Evolutionary conservation across 805 yeast species (phyloP).

Genomic region (Saturnispora besseyi): DNA sequence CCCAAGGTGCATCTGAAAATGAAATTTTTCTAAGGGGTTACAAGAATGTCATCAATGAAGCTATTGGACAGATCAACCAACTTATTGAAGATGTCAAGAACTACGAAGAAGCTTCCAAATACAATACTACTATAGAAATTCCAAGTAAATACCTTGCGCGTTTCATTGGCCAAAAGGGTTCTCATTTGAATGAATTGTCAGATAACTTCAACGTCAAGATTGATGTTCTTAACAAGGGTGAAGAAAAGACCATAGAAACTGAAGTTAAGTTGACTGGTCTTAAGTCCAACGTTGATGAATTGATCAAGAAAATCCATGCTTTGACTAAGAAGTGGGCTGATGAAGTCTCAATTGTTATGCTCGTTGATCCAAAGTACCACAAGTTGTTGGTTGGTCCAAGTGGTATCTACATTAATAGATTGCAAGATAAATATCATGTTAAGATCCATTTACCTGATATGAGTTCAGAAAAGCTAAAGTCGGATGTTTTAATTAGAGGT

Average conservation of each 20-base stretch:
- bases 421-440: constrained; percentile 83
- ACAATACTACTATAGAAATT: constrained; percentile 42
- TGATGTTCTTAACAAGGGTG: constrained; percentile 52
- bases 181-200: constrained; percentile 55
- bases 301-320: constrained; percentile 47
- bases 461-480: constrained; percentile 36
- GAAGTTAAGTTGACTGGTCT: constrained; percentile 64
- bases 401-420: constrained; percentile 72
- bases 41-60: constrained; percentile 48
- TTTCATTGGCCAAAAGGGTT: constrained; percentile 85
- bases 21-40: constrained; percentile 64
- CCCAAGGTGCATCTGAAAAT: constrained; percentile 33
- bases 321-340: constrained; percentile 75
- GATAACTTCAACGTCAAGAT: constrained; percentile 69
- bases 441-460: constrained; percentile 64
- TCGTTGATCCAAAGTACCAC: constrained; percentile 71
- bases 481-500: constrained; percentile 70
- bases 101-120: constrained; percentile 31
- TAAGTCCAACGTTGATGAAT: constrained; percentile 67
- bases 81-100: constrained; percentile 41
- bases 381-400: constrained; percentile 74
- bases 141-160: constrained; percentile 65
- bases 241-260: constrained; percentile 34
- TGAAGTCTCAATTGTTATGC: constrained; percentile 55
- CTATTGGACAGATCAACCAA: constrained; percentile 41